Percentiles rank a stretch among this genome's conserved stretches.
Conservation (phyloP, 2,329 filamentous ascomycete genomes). For the Purpureocillium takamizusanense region DNA sequence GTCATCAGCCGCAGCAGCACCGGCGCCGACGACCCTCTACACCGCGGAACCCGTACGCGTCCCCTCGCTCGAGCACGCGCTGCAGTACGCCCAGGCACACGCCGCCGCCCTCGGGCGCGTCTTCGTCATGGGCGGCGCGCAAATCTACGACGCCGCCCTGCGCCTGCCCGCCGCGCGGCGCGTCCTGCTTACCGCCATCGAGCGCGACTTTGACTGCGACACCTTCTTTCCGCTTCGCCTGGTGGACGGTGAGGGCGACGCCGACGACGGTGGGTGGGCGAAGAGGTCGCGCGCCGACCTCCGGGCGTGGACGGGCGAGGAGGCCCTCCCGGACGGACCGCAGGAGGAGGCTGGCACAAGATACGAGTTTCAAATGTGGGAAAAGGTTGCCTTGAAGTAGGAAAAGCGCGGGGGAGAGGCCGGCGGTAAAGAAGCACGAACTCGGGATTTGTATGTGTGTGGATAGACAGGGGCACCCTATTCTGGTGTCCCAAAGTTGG, state of each 20-base stretch:
- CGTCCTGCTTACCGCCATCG: conserved; percentile 62
- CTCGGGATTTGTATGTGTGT: too few relatives aligned
- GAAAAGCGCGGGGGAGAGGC: too few relatives aligned
- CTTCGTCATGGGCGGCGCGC: conserved; percentile 84
- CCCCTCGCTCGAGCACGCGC: conserved; percentile 47
- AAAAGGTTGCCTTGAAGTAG: too few relatives aligned
- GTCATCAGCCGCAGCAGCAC: too few relatives aligned
- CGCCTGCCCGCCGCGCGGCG: conserved; percentile 44
- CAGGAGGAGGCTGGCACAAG: conserved; percentile 54
- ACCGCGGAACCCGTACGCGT: conserved; percentile 44
- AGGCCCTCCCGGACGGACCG: conserved; percentile 38
- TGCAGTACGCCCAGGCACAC: conserved; percentile 30
- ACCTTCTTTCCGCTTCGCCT: conserved; percentile 60
- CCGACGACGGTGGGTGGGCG: conserved; percentile 40
- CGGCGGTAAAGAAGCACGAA: too few relatives aligned
- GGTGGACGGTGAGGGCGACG: conserved; percentile 27
- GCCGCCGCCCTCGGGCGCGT: conserved; percentile 43
- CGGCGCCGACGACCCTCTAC: too few relatives aligned
- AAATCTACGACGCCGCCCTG: conserved; percentile 72
- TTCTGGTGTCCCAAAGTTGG: conserved; percentile 1
- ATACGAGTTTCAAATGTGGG: conserved; percentile 71
- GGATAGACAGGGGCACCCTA: too few relatives aligned
- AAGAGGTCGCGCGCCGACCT: conserved; percentile 42
- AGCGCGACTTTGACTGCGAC: conserved; percentile 66
- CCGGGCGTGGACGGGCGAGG: conserved; percentile 57